Evolutionary conservation across 2,329 filamentous ascomycete species (phyloP).

Genomic region (Oidium heveae): DNA sequence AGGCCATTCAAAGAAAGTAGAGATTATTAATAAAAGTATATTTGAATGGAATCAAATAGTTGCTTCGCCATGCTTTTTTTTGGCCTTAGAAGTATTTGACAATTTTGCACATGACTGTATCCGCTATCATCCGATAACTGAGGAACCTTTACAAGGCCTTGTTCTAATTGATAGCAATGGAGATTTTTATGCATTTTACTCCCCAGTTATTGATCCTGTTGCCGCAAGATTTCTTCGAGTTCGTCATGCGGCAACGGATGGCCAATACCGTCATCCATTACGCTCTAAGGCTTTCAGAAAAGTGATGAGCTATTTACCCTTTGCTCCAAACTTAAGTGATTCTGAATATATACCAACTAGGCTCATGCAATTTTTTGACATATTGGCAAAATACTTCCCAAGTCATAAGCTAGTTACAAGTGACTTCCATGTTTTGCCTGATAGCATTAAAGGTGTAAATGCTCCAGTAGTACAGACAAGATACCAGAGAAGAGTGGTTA

Average conservation of each 20-base stretch:
- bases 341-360: slow-evolving; percentile 89
- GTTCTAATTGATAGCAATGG: slow-evolving; percentile 66
- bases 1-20: slow-evolving; percentile 63
- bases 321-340: slow-evolving; percentile 48
- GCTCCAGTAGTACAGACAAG: slow-evolving; percentile 91
- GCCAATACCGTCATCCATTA: slow-evolving; percentile 33
- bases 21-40: slow-evolving; percentile 84
- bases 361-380: slow-evolving; percentile 90
- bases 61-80: slow-evolving; percentile 87
- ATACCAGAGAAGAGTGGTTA: slow-evolving; percentile 65
- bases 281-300: slow-evolving; percentile 29
- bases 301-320: slow-evolving; percentile 38
- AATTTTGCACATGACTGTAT: slow-evolving; percentile 92
- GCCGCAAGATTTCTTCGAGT: slow-evolving; percentile 63
- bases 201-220: slow-evolving; percentile 52
- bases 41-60: slow-evolving; percentile 83
- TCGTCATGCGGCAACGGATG: slow-evolving; percentile 48
- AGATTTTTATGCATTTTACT: slow-evolving; percentile 91
- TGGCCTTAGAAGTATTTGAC: slow-evolving; percentile 94
- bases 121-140: slow-evolving; percentile 65
- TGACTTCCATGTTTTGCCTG: slow-evolving; percentile 71
- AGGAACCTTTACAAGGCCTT: slow-evolving; percentile 62
- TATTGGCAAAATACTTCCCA: slow-evolving; percentile 70
- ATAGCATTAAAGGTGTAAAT: slow-evolving; percentile 64
- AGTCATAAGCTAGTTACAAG: slow-evolving; percentile 69